Percentiles rank a stretch among this genome's conserved stretches.
These are phyloP conservation scores for Sarcodon aspratus DNA, from an alignment of 768 basidiomycete species.

Conservation along the genomic window DNA sequence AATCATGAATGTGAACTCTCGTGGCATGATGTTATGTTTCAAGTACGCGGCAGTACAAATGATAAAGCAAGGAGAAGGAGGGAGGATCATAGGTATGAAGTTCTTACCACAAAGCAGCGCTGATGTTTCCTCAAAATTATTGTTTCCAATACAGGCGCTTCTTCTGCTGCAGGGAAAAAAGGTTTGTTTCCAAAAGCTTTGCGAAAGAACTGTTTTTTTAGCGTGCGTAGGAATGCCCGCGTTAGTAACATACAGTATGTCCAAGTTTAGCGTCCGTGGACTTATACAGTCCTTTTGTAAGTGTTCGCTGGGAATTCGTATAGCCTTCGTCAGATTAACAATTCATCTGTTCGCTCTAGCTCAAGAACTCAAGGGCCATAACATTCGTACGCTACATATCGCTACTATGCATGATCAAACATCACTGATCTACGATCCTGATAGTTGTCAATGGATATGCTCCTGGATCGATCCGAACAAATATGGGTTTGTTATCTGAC, in stretches of 20 bases:
- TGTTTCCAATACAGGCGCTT: slow-evolving; percentile 7
- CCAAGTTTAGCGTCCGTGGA: slow-evolving; percentile 30
- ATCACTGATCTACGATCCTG: no score
- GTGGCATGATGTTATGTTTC: slow-evolving; percentile 28
- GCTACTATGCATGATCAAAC: no score
- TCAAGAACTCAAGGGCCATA: slow-evolving; percentile 7
- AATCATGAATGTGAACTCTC: slow-evolving; percentile 24
- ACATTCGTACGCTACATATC: slow-evolving; percentile 8
- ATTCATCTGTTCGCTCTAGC: slow-evolving; percentile 2
- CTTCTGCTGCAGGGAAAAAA: slow-evolving; percentile 19
- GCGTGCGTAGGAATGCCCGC: neutral
- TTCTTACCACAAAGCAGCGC: neutral
- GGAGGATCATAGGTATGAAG: slow-evolving; percentile 27
- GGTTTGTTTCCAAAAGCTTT: slow-evolving; percentile 7
- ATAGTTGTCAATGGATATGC: slow-evolving; percentile 20
- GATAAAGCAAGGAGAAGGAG: slow-evolving; percentile 30
- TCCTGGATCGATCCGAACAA: slow-evolving; percentile 21
- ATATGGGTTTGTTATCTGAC: slow-evolving; percentile 14
- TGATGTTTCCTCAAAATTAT: neutral
- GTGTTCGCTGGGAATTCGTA: neutral
- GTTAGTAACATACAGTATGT: slow-evolving; percentile 18
- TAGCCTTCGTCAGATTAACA: neutral
- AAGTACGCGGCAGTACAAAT: slow-evolving; percentile 32
- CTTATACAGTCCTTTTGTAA: slow-evolving; percentile 28
- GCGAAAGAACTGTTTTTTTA: neutral